Conservation (phyloP, 306 rosid genomes). For the Astragalus glycyphyllos region DNA sequence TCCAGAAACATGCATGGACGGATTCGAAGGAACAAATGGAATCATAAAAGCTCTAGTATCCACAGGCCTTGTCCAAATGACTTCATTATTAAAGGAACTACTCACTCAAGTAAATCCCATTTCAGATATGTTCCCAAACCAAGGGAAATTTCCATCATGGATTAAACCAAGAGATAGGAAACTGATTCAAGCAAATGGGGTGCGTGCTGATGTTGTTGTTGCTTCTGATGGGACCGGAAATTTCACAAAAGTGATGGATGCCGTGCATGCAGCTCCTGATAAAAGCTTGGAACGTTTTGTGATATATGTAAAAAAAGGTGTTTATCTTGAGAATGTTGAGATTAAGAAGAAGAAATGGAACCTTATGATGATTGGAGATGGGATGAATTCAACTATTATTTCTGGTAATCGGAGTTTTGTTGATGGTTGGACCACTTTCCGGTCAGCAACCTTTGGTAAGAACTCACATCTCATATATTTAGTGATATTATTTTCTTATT, state of each 20-base stretch:
- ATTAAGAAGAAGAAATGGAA: slow-evolving; percentile 97
- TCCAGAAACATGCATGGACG: slow-evolving; percentile 87
- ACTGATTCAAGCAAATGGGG: slow-evolving; percentile 54
- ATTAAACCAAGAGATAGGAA: slow-evolving; percentile 59
- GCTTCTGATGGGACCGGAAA: slow-evolving; percentile 78
- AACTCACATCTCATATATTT: not conserved
- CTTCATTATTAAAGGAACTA: slow-evolving; percentile 57
- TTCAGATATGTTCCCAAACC: not conserved
- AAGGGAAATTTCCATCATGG: slow-evolving; percentile 64
- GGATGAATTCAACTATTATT: slow-evolving; percentile 64
- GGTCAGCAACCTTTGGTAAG: slow-evolving; percentile 91
- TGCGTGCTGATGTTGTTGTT: slow-evolving; percentile 53
- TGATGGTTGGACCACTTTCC: slow-evolving; percentile 94
- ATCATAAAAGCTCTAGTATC: slow-evolving; percentile 57
- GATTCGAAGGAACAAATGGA: slow-evolving; percentile 81
- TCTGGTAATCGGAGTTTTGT: slow-evolving; percentile 71
- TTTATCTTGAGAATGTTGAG: slow-evolving; percentile 81
- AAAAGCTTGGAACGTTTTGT: slow-evolving; percentile 69
- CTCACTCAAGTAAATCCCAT: slow-evolving; percentile 66
- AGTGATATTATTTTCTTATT: not conserved
- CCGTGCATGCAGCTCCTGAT: slow-evolving; percentile 70
- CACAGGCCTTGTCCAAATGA: slow-evolving; percentile 59
- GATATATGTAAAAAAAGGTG: slow-evolving; percentile 71
- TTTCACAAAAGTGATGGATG: slow-evolving; percentile 69
- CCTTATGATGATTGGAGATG: slow-evolving; percentile 88